Conservation (phyloP, 805 yeast genomes). For the Kuraishia floccosa region DNA sequence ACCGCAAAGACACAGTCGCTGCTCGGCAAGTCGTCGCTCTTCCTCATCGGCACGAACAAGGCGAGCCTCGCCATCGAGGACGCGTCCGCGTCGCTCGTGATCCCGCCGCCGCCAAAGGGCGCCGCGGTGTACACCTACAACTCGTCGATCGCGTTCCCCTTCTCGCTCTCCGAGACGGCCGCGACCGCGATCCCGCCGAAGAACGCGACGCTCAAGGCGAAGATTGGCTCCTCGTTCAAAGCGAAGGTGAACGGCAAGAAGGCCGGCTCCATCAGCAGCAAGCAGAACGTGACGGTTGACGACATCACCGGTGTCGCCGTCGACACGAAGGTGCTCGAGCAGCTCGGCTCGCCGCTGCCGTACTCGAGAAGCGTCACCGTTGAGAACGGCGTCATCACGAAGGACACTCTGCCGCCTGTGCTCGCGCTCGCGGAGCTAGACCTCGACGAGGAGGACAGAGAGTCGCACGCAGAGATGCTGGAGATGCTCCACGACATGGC, state of each 20-base stretch:
- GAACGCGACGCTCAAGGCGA: constrained; percentile 5
- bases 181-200: constrained; percentile 6
- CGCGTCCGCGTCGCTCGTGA: not conserved
- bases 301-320: constrained; percentile 4
- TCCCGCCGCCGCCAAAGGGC: not conserved
- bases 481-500: too few species aligned
- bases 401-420: constrained; percentile 5
- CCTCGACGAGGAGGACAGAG: too few species aligned
- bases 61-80: constrained; percentile 4
- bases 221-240: constrained; percentile 1
- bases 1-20: constrained; percentile 7
- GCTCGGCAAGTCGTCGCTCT: constrained; percentile 5
- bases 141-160: constrained; percentile 6
- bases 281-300: constrained; percentile 6
- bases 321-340: constrained; percentile 4
- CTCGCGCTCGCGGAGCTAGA: too few species aligned
- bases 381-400: constrained; percentile 7
- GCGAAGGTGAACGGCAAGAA: constrained; percentile 3
- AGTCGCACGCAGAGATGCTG: too few species aligned
- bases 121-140: constrained; percentile 5
- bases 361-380: constrained; percentile 7
- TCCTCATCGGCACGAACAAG: constrained; percentile 4
- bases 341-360: constrained; percentile 4
- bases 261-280: constrained; percentile 1
- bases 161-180: constrained; percentile 5